Evolutionary conservation across 257 asterid genomes (phyloP), one percentile per base, ranked within the genome.

Genomic region (Fraxinus quadrangulata): DNA sequence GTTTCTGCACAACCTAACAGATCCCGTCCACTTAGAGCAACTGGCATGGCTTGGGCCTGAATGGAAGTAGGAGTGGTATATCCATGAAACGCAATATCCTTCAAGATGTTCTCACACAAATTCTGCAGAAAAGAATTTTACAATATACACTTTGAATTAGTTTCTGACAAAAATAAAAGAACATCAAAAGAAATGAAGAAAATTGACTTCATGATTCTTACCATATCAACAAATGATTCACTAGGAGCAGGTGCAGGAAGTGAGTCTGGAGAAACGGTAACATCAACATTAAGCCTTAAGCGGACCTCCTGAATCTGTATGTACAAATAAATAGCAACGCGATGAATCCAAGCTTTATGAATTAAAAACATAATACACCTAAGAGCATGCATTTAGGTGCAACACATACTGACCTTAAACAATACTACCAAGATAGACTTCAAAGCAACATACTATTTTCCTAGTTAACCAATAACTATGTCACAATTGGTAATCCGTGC

Each of bases 1-100:
- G 98, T 93, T 84, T 91, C 97, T 42, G 98, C 98, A 87, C 97
- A 91, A 40, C 98, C 98, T 84, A 93, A 81, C 59, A 93, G 91
- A 87, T 93, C 98, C 81, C 96, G 89, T 81, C 97, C 96, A 73
- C 90, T 90, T 12, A 93, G 91, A 77, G 97, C 97, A 70, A 93
- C 89, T 70, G 98, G 97, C 96, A 93, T 89, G 87, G 96, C 90
- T 81, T 93, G 98, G 77, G 97, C 92, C 86, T 93, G 98, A 83
- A 93, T 92, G 28, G 97, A 83, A 42, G 98, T 93, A 0, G 98
- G 98, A 14, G 91, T 86, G 56, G 94, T 87, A 81, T 93, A 93
- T 77, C 87, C 94, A 78, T 93, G 98, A 84, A 83, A 85, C 66
- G 91, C 88, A 75, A 93, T 89, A 89, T 93, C 94, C 81, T 89